Percentiles rank a stretch among this genome's conserved stretches.
Evolutionary conservation across 1,284 basidiomycete genomes (phyloP).

Genomic region (Cutaneotrichosporon cutaneum): DNA sequence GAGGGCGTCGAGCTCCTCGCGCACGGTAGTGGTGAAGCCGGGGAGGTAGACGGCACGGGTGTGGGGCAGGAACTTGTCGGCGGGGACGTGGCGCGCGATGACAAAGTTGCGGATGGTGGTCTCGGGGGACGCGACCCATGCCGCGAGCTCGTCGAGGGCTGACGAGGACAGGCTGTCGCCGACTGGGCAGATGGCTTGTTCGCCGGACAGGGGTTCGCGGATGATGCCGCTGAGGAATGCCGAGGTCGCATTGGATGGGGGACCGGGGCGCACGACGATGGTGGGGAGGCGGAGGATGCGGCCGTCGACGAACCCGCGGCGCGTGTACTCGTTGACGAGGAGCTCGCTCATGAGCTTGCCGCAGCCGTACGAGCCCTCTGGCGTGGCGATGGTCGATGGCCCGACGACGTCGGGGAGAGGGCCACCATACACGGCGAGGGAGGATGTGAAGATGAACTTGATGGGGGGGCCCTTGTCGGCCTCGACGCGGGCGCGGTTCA

Average conservation of each 20-base stretch:
- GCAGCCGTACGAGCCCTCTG: constrained; percentile 63
- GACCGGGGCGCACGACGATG: constrained; percentile 61
- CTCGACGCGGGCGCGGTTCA: constrained; percentile 55
- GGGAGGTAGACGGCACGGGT: constrained; percentile 55
- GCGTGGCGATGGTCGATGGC: constrained; percentile 59
- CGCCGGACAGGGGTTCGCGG: constrained; percentile 62
- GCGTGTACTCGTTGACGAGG: constrained; percentile 63
- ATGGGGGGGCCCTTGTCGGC: constrained; percentile 37
- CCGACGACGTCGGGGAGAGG: constrained; percentile 60
- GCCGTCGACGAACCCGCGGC: constrained; percentile 63
- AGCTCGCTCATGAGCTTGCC: constrained; percentile 63
- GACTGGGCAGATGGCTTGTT: constrained; percentile 60
- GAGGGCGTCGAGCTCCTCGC: constrained; percentile 50
- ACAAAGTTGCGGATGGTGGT: constrained; percentile 62
- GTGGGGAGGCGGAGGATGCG: constrained; percentile 64
- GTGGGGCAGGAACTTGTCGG: constrained; percentile 56
- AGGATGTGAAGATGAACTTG: constrained; percentile 65
- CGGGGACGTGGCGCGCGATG: constrained; percentile 58
- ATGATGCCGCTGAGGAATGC: constrained; percentile 65
- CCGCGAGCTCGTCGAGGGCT: constrained; percentile 53
- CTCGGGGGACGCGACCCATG: constrained; percentile 61
- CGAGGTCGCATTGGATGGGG: constrained; percentile 61
- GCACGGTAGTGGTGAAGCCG: constrained; percentile 51
- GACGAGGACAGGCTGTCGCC: constrained; percentile 46
- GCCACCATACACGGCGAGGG: constrained; percentile 65